Evolutionary conservation across 129 eudicot genomes (phyloP).

Genomic region (carrot (Daucus carota)): DH1_v3.0 NC_030382.2:43815501-43816000

Average conservation of each 20-base stretch:
- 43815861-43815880: slow-evolving; percentile 59
- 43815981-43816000: slow-evolving; percentile 67
- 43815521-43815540: slow-evolving; percentile 34
- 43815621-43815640: slow-evolving; percentile 70
- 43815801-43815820: neutral
- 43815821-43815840: neutral
- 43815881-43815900: slow-evolving; percentile 65
- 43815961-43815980: slow-evolving; percentile 53
- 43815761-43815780: neutral
- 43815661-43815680: slow-evolving; percentile 5
- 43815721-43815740: neutral
- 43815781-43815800: neutral
- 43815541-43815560: slow-evolving; percentile 61
- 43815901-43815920: slow-evolving; percentile 64
- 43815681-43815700: neutral
- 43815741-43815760: neutral
- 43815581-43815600: slow-evolving; percentile 69
- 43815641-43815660: slow-evolving; percentile 80
- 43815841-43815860: neutral
- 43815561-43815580: slow-evolving; percentile 55
- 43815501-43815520: slow-evolving; percentile 51
- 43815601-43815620: slow-evolving; percentile 59
- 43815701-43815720: neutral
- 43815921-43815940: slow-evolving; percentile 51
- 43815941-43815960: slow-evolving; percentile 63